Evolutionary conservation across 805 yeast species (phyloP), one percentile per base, ranked within the genome.

Genomic region (Clavispora asparagi): DNA sequence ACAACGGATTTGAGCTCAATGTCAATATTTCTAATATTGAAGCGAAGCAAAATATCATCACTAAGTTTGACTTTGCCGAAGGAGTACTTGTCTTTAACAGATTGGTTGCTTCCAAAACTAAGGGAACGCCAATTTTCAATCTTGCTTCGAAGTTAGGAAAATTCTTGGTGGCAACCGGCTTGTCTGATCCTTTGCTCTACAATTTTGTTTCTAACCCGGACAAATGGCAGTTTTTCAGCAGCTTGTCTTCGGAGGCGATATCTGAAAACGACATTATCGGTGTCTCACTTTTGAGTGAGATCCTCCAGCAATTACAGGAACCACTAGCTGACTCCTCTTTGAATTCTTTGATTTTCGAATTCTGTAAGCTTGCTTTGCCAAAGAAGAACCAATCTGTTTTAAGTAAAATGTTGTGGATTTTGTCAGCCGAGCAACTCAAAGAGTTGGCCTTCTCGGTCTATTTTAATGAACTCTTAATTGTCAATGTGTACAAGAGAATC

Each of bases 21-120:
- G 30, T 50, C 10, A 40, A 36, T 8, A 41, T 44, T 11, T 27
- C 44, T 16, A 7, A n/a, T 9, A 14, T 46, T 6, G 45, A 45
- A 14, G 16, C 41, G 4, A 44, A 37, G 39, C 46, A 41, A 6
- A 42, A 42, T 7, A 29, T 55, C 30, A 64, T 68, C 8, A 59
- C 75, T 11, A 73, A 72, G 28, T 53, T 76, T 29, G 87, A 83
- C 53, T 62, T 74, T 8, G 68, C 77, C 19, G 78, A 74, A 5
- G 56, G 78, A 1, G 43, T 80, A 0, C 59, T 61, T 38, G 70
- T 80, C 52, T 47, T 78, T 3, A 49, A 57, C 11, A 52, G 62
- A 1, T 44, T 74, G 5, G 43, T 73, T 4, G 30, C 52, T 0
- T 68, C 65, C 1, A 64, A 65, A 38, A 50, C 51, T 4, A 32